A percentile compares a stretch with the other conserved stretches of the same genome.
These are phyloP conservation scores for Elongisporangium anandrum DNA, from an alignment of 352 stramenopile genomes.

Conservation along the genomic window DNA sequence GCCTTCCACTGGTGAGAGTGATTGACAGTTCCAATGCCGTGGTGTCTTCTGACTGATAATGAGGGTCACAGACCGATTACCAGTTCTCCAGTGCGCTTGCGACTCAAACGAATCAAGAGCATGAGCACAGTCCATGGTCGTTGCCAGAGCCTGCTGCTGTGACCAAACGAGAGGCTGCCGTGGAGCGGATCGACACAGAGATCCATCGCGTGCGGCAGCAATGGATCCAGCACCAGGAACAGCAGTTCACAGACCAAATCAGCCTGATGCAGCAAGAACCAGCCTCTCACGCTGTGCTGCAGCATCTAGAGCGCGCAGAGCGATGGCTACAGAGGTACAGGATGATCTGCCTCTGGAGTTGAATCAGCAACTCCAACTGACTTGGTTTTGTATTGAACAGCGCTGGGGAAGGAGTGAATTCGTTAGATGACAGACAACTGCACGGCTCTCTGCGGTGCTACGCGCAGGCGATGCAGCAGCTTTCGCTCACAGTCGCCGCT, in stretches of 20 bases:
- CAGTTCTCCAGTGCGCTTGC: slow-evolving; percentile 3
- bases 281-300: background rate
- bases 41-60: too few species aligned
- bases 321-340: slow-evolving; percentile 4
- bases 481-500: background rate
- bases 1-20: slow-evolving; percentile 2
- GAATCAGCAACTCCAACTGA: background rate
- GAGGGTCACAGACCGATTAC: slow-evolving; percentile 13
- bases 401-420: slow-evolving; percentile 1
- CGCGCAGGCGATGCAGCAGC: background rate
- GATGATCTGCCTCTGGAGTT: background rate
- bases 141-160: background rate
- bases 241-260: slow-evolving; percentile 3
- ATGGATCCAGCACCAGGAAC: slow-evolving; percentile 8
- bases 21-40: too few species aligned
- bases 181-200: background rate
- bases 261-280: background rate
- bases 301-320: slow-evolving; percentile 6
- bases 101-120: slow-evolving; percentile 1
- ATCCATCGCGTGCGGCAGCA: slow-evolving; percentile 2
- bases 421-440: background rate
- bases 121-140: background rate
- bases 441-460: slow-evolving; percentile 3
- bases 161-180: background rate
- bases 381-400: background rate